phyloP scores from a whole-genome alignment of 192 early-diverging fungal species.

The Rhizoclosmatium sp. region DNA sequence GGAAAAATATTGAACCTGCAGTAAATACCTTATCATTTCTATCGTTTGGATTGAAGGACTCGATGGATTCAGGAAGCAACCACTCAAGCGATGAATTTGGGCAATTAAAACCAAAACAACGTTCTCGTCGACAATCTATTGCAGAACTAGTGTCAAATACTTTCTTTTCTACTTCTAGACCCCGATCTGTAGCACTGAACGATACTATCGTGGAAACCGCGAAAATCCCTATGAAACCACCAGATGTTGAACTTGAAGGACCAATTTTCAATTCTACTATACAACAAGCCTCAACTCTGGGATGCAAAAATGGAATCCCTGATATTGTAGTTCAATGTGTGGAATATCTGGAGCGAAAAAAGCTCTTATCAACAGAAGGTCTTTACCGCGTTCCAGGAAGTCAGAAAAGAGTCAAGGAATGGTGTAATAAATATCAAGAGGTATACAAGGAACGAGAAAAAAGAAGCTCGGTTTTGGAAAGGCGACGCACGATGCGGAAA shows the following conservation, averaged over 20 bases:
- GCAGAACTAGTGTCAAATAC: too few relatives aligned
- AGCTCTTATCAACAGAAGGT: conserved; percentile 35
- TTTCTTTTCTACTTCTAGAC: too few relatives aligned
- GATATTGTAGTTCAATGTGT: conserved; percentile 30
- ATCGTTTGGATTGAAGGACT: too few relatives aligned
- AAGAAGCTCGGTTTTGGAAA: background rate
- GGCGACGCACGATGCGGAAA: background rate
- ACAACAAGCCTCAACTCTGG: background rate
- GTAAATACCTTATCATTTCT: too few relatives aligned
- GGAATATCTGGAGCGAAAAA: conserved; percentile 2
- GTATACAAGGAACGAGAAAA: background rate
- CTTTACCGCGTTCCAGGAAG: conserved; percentile 39
- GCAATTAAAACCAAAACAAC: too few relatives aligned
- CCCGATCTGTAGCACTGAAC: too few relatives aligned
- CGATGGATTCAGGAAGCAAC: too few relatives aligned
- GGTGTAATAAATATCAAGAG: conserved; percentile 29
- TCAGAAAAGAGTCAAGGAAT: conserved; percentile 38
- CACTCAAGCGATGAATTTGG: too few relatives aligned
- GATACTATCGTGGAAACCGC: background rate
- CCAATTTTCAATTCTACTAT: conserved; percentile 27
- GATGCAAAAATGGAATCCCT: conserved; percentile 34
- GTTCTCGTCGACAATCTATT: too few relatives aligned
- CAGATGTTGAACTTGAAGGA: background rate
- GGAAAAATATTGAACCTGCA: too few relatives aligned
- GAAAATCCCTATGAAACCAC: background rate